Evolutionary conservation across 495 filamentous ascomycete species (phyloP).

Genomic region (Podospora didyma): DNA sequence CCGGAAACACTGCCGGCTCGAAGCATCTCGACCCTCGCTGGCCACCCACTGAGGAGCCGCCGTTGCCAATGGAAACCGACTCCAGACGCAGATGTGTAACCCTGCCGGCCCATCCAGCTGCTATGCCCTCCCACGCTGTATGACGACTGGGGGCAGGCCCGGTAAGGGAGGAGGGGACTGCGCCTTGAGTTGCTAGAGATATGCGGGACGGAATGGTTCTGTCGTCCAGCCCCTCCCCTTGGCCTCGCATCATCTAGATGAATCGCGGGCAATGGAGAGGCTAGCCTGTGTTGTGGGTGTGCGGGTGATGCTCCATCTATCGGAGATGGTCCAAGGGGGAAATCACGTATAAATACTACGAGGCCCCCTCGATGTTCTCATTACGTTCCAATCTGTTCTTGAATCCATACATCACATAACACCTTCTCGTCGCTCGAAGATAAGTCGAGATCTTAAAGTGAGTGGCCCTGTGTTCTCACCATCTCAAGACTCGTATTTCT

Average conservation of each 20-base stretch:
- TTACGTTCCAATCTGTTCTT: conserved; percentile 8
- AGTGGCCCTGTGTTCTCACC: background rate
- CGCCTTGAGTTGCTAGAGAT: conserved; percentile 13
- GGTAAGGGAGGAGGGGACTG: conserved; percentile 8
- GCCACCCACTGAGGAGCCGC: conserved; percentile 9
- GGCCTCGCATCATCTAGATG: conserved; percentile 24
- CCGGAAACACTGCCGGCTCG: conserved; percentile 17
- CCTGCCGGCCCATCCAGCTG: conserved; percentile 12
- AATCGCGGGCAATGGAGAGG: conserved; percentile 21
- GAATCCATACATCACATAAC: background rate
- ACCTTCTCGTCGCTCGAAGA: background rate
- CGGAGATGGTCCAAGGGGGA: conserved; percentile 3
- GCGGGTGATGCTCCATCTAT: conserved; percentile 7
- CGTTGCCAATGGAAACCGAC: conserved; percentile 14
- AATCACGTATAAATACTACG: conserved; percentile 25
- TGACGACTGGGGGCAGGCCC: conserved; percentile 11
- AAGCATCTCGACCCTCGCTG: conserved; percentile 16
- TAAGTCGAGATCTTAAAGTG: background rate
- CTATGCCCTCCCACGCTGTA: conserved; percentile 7
- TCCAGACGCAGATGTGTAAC: conserved; percentile 12
- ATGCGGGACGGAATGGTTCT: conserved; percentile 26
- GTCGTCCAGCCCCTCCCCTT: conserved; percentile 19
- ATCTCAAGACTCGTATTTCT: background rate
- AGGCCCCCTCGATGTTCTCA: conserved; percentile 12
- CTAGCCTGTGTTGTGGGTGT: conserved; percentile 4